Evolutionary conservation across 2,329 filamentous ascomycete genomes (phyloP), one percentile per base, ranked within the genome.

Genomic region (Ophiostoma australiae): DNA sequence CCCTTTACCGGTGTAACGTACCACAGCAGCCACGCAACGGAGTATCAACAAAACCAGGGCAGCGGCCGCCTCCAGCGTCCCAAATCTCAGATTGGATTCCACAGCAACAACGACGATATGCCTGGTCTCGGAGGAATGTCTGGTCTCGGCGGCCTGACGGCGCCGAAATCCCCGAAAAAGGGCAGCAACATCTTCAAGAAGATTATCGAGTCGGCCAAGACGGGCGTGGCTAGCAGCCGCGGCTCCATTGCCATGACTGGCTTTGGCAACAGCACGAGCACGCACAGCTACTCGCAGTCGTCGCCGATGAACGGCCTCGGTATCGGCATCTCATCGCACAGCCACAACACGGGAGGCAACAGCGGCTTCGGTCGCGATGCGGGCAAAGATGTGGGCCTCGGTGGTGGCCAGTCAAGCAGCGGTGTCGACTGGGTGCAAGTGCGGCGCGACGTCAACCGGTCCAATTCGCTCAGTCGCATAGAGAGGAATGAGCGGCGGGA

Each of bases 341-440:
- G 33, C 35, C 61, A 35, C 27, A 10, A 17, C 27, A 74, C 74
- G 11, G 67, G 44, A 48, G 44, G 76, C 66, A 86, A 88, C 73
- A 81, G 85, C 4, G 86, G 88, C 27, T 63, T 33, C 15, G 58
- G 58, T 13, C 58, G 27, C 27, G 58, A 63, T 27, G 27, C 58
- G 8, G 27, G 58, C 17, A 85, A 87, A 71, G 93, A 96, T 23
- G 91, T 91, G 85, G 92, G 91, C 1, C 79, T 91, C 7, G 85
- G 82, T 6, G 70, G 37, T 8, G 61, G 44, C 44, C 44, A 23
- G 13, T 31, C 55, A 13, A 85, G 82, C 27, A 82, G 82, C 13
- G 82, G 84, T 1, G 86, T 91, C 17, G 94, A 98, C 78, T 99
- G 95, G 94, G 93, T 99, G n/a, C 94, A 98, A 78, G 93, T 98